phyloP scores from a whole-genome alignment of 106 monocot species.

The Dendrobium chrysotoxum region DNA sequence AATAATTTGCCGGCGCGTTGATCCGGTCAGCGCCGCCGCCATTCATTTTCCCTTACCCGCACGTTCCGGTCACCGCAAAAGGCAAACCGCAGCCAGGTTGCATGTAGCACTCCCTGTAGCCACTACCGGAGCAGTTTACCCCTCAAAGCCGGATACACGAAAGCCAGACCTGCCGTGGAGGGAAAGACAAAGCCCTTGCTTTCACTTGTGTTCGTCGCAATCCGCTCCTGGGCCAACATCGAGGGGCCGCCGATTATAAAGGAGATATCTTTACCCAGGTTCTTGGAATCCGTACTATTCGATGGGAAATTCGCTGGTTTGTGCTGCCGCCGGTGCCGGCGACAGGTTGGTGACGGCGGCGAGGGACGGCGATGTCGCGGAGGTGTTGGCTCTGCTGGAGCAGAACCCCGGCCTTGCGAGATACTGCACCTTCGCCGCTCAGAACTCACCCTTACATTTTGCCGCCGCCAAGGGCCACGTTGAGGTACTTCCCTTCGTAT shows the following conservation, averaged over 20 bases:
- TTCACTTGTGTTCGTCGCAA: not conserved
- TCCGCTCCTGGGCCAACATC: not conserved
- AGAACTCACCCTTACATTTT: slow-evolving; percentile 81
- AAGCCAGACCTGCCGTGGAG: not conserved
- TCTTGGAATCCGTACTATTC: not conserved
- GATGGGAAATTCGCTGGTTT: slow-evolving; percentile 83
- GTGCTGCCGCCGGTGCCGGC: slow-evolving; percentile 45
- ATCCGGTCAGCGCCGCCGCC: not conserved
- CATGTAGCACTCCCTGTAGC: not conserved
- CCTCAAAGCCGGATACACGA: not conserved
- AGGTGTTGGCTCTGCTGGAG: slow-evolving; percentile 15
- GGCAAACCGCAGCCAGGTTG: not conserved
- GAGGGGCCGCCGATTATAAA: not conserved
- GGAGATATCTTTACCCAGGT: not conserved
- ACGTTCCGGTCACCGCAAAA: not conserved
- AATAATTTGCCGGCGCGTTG: too few relatives aligned
- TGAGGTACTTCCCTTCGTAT: slow-evolving; percentile 29
- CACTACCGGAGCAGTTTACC: not conserved
- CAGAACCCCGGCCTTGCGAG: not conserved
- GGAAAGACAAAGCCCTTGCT: not conserved
- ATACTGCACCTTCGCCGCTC: slow-evolving; percentile 64
- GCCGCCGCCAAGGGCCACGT: slow-evolving; percentile 76
- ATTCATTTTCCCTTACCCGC: not conserved
- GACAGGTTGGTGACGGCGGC: slow-evolving; percentile 74
- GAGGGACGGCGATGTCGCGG: slow-evolving; percentile 62